Percentiles rank a stretch among this genome's conserved stretches.
Evolutionary conservation across 176 grass and related monocot species (phyloP).

Genomic region (Typha latifolia): DNA sequence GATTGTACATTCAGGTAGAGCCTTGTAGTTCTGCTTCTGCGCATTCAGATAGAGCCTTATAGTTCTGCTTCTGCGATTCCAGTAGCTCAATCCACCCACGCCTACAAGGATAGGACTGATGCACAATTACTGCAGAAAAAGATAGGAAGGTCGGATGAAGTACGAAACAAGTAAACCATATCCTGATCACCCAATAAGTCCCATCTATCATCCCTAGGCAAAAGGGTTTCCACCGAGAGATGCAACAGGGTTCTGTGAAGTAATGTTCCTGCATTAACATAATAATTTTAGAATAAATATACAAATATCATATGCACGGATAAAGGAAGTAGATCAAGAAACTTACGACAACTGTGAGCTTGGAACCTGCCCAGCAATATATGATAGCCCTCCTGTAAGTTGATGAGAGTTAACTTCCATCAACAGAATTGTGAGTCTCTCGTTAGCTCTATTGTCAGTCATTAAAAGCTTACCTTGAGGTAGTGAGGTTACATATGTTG

Average conservation of each 20-base stretch:
- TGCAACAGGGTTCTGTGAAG: conserved; percentile 22
- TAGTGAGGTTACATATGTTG: conserved; percentile 24
- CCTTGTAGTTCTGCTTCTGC: too few species aligned
- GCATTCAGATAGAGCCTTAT: too few species aligned
- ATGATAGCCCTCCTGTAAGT: conserved; percentile 43
- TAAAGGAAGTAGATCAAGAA: conserved; percentile 6
- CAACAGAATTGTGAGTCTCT: neutral
- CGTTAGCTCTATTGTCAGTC: neutral
- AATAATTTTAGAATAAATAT: neutral
- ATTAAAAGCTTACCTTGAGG: conserved; percentile 44
- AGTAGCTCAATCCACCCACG: too few species aligned
- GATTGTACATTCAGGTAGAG: too few species aligned
- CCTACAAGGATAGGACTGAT: too few species aligned
- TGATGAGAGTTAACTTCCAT: neutral
- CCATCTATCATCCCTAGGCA: conserved; percentile 26
- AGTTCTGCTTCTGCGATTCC: too few species aligned
- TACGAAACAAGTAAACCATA: too few species aligned
- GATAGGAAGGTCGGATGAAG: too few species aligned
- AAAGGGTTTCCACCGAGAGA: conserved; percentile 69
- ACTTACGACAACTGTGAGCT: conserved; percentile 50
- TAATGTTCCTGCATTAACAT: conserved; percentile 48
- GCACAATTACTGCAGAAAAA: too few species aligned
- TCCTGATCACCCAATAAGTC: too few species aligned
- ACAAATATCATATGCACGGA: neutral
- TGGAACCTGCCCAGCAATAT: conserved; percentile 26